A percentile compares a stretch with the other conserved stretches of the same genome.
Conservation (phyloP, 1,139 yeast genomes). For the Kodamaea arcana region DNA sequence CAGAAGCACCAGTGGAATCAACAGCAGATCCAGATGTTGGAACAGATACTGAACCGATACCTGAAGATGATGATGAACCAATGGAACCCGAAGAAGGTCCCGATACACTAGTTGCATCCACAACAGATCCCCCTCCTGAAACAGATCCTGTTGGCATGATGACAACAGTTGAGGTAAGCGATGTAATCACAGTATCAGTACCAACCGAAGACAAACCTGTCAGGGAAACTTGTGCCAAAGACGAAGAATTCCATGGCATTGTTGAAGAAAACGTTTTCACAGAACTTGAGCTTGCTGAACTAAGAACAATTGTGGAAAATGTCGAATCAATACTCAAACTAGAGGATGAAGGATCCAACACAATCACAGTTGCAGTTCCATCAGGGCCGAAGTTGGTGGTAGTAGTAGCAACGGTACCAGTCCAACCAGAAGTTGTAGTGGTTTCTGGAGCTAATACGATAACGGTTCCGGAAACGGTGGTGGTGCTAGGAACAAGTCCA, state of each 20-base stretch:
- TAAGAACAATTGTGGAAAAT: neutral
- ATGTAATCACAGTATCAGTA: neutral
- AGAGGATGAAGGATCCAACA: neutral
- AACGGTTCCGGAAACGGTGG: conserved; percentile 9
- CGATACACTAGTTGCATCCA: neutral
- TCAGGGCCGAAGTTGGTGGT: conserved; percentile 7
- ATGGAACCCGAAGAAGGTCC: neutral
- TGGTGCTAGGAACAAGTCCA: conserved; percentile 2
- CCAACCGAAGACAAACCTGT: neutral
- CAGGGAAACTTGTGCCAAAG: neutral
- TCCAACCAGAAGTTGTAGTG: conserved; percentile 12
- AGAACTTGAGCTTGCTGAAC: neutral
- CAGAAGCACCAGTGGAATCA: too few species aligned
- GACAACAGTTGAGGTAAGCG: neutral
- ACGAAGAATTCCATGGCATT: neutral
- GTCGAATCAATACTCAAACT: neutral
- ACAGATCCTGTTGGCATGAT: neutral
- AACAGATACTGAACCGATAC: neutral
- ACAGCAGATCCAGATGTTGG: neutral
- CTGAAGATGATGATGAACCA: neutral
- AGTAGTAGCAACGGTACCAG: conserved; percentile 7
- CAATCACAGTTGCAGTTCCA: conserved; percentile 1
- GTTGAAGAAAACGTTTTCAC: neutral
- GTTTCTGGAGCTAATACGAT: conserved; percentile 10
- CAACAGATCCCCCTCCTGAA: too few species aligned